These are phyloP conservation scores for Ganoderma lucidum DNA, from an alignment of 1,284 basidiomycete species.

Conservation along the genomic window DNA sequence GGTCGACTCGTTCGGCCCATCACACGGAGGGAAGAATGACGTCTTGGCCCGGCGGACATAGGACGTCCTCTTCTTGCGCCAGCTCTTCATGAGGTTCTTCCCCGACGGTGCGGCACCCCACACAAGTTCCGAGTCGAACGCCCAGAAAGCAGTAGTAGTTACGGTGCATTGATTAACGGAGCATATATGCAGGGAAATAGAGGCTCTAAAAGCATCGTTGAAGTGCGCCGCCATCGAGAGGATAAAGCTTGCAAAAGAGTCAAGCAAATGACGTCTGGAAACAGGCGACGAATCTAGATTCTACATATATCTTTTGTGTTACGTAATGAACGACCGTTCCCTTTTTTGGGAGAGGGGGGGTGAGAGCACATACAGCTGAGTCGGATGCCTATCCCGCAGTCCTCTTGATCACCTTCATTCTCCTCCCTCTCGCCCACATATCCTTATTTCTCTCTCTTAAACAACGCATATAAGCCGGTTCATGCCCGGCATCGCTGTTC, in stretches of 20 bases:
- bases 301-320: slow-evolving; percentile 10
- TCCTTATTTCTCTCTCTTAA: slow-evolving; percentile 32
- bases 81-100: background rate
- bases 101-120: background rate
- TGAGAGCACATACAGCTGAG: slow-evolving; percentile 11
- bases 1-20: background rate
- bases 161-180: background rate
- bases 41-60: background rate
- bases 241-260: no score
- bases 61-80: background rate
- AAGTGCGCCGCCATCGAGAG: background rate
- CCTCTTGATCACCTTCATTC: slow-evolving; percentile 18
- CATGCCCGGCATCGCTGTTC: slow-evolving; percentile 47
- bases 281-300: background rate
- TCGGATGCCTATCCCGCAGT: slow-evolving; percentile 10
- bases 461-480: slow-evolving; percentile 23
- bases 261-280: background rate
- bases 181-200: background rate
- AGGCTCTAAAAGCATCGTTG: background rate
- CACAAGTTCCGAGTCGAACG: background rate
- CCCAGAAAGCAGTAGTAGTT: background rate
- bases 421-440: slow-evolving; percentile 31
- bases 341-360: background rate
- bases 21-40: background rate
- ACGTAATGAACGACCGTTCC: background rate